Conservation (phyloP, 805 yeast species). For the Ascoidea asiatica region DNA sequence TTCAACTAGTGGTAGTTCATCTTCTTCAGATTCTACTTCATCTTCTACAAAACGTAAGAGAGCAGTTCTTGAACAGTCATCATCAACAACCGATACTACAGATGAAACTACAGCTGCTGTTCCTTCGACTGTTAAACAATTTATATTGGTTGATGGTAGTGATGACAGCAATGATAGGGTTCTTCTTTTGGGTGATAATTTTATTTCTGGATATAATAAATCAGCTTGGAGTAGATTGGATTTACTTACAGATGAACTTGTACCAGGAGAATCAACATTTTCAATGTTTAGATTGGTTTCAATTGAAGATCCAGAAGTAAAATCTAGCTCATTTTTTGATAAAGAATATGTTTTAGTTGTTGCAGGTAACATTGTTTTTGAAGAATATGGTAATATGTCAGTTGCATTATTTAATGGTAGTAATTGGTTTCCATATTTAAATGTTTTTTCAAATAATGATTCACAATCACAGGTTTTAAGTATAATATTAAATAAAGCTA, state of each 20-base stretch:
- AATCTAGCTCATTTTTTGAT: constrained; percentile 25
- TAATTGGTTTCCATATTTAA: constrained; percentile 52
- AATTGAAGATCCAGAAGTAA: constrained; percentile 16
- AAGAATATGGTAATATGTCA: constrained; percentile 39
- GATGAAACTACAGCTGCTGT: constrained; percentile 17
- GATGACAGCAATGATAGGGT: constrained; percentile 4
- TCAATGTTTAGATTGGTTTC: constrained; percentile 14
- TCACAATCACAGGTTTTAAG: constrained; percentile 15
- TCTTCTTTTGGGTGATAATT: constrained; percentile 26
- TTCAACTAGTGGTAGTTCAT: too few species aligned
- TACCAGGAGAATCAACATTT: constrained; percentile 4
- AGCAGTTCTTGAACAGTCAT: neutral
- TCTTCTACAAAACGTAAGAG: constrained; percentile 2
- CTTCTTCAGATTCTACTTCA: too few species aligned
- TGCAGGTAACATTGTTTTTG: constrained; percentile 40
- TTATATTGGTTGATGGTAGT: constrained; percentile 31
- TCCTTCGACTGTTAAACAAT: constrained; percentile 23
- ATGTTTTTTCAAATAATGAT: constrained; percentile 22
- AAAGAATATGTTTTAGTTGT: constrained; percentile 35
- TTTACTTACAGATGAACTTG: constrained; percentile 4
- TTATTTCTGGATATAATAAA: constrained; percentile 18
- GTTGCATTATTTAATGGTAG: constrained; percentile 55
- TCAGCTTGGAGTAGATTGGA: constrained; percentile 7
- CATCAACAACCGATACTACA: constrained; percentile 11
- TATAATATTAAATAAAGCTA: constrained; percentile 24